A percentile compares a stretch with the other conserved stretches of the same genome.
These are phyloP conservation scores for Colletotrichum musicola DNA, from an alignment of 2,329 filamentous ascomycete species.

Conservation along the genomic window DNA sequence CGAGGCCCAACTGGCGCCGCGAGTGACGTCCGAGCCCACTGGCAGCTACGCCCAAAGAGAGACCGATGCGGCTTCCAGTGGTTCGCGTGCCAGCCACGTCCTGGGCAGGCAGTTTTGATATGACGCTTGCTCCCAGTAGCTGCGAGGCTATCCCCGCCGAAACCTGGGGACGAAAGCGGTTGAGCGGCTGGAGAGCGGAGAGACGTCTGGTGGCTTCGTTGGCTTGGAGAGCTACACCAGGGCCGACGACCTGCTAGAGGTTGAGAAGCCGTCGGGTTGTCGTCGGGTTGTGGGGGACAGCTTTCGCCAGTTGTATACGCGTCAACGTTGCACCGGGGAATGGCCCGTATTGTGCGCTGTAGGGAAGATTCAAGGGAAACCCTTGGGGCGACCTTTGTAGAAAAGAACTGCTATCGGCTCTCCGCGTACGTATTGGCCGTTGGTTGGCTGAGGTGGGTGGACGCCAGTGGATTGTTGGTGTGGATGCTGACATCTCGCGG, in stretches of 20 bases:
- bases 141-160: not conserved
- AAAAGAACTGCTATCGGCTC: not conserved
- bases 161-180: not conserved
- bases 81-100: slow-evolving; percentile 12
- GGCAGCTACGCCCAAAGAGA: slow-evolving; percentile 3
- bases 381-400: not conserved
- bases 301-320: slow-evolving; percentile 6
- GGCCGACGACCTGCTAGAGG: not conserved
- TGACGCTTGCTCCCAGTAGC: not conserved
- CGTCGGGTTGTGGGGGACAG: slow-evolving; percentile 16
- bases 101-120: not conserved
- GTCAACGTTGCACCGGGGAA: slow-evolving; percentile 9
- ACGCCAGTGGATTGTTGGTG: not conserved
- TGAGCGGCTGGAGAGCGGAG: not conserved
- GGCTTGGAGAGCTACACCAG: not conserved
- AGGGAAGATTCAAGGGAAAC: not conserved
- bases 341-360: not conserved
- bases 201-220: not conserved
- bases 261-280: slow-evolving; percentile 4
- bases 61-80: not conserved
- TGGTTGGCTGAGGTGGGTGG: no score
- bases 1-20: slow-evolving; percentile 3
- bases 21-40: slow-evolving; percentile 10
- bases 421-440: slow-evolving; percentile 6
- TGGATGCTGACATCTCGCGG: slow-evolving; percentile 17